Evolutionary conservation across 768 basidiomycete species (phyloP), one percentile per base, ranked within the genome.

Genomic region (Amanita inopinata): DNA sequence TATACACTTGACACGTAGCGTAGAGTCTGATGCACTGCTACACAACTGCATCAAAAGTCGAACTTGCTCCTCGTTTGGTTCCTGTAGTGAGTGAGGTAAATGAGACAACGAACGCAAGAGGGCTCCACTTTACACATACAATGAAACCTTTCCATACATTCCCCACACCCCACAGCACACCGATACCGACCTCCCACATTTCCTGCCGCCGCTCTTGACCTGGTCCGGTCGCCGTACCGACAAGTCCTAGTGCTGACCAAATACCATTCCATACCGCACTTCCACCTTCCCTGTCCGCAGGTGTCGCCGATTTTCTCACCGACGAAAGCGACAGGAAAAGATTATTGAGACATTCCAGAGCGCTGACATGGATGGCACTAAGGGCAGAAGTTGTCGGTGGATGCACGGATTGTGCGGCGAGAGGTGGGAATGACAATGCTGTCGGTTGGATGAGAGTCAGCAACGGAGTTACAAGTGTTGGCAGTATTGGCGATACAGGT

Each of bases 341-440:
- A 55, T 97, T 96, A 54, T 87, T 91, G 35, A 97, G 69, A 54
- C 91, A 91, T 57, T 94, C 90, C 19, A 93, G 69, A 7, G 90
- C 86, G 49, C 80, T 72, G 44, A 89, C 68, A 55, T 96, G 92
- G 38, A 94, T 78, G 5, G 83, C 77, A 48, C 84, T 75, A 33
- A 97, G 73, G 7, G 70, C 83, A 18, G 90, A 87, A 0, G 92
- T 94, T 9, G 83, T 91, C 1, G 92, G 92, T 30, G 90, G 87
- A 55, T 94, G 87, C 15, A 72, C 66, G 0, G 89, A 91, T 8
- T 75, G 74, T 3, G 71, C 61, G 17, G 75, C 69, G 12, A 73
- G 66, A 0, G 88, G 86, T 11, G 84, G 76, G 64, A 92, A 94
- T 3, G 92, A 94, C 11, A 93, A 72, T 0, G 71, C 55, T 0